Conservation (phyloP, 345 rosid species). For the Populus tremula region DNA sequence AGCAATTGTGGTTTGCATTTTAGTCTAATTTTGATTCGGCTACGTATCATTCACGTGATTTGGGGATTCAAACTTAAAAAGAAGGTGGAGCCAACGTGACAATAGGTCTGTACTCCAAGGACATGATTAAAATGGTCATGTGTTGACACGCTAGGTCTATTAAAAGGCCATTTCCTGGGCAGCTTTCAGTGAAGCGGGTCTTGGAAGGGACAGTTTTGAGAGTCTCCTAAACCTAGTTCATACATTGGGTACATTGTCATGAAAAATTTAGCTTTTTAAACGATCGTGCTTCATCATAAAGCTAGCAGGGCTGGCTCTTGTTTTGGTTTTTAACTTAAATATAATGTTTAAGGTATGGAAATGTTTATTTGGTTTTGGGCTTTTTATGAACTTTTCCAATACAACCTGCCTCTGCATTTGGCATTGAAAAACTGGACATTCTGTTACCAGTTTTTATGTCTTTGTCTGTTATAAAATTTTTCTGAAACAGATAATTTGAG, state of each 20-base stretch:
- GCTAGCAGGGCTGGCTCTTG: background rate
- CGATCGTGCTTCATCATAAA: background rate
- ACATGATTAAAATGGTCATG: background rate
- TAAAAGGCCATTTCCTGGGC: background rate
- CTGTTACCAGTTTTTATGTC: background rate
- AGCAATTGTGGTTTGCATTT: background rate
- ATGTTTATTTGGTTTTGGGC: background rate
- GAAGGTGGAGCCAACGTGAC: constrained; percentile 2
- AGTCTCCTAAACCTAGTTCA: background rate
- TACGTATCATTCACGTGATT: background rate
- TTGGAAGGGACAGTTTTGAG: background rate
- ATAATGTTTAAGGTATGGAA: background rate
- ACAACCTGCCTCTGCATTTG: constrained; percentile 9
- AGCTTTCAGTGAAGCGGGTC: background rate
- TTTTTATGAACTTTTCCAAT: background rate
- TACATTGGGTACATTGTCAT: background rate
- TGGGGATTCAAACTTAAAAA: constrained; percentile 10
- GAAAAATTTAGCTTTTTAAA: background rate
- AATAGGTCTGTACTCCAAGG: background rate
- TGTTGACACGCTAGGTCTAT: background rate
- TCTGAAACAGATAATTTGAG: constrained; percentile 26
- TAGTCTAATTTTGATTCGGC: background rate
- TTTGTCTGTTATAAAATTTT: background rate
- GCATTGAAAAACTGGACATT: background rate
- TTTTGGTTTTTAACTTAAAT: background rate